Evolutionary conservation across 1,284 basidiomycete genomes (phyloP).

Genomic region (Coriolopsis trogii): DNA sequence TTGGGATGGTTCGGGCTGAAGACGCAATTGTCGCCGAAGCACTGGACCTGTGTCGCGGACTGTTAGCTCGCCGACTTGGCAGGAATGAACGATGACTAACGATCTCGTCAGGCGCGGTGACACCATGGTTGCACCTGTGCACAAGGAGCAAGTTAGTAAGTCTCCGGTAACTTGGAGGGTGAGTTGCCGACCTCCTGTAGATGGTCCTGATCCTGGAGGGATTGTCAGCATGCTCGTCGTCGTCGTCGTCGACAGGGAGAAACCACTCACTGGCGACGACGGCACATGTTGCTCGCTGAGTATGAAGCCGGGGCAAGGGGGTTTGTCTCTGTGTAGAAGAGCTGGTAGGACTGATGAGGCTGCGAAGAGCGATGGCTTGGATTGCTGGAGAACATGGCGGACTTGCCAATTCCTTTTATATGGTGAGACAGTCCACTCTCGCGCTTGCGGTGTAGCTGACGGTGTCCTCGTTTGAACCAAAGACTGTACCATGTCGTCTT

Average conservation of each 20-base stretch:
- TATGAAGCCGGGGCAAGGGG: background rate
- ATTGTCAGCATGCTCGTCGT: background rate
- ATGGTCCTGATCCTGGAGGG: conserved; percentile 27
- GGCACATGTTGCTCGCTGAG: conserved; percentile 4
- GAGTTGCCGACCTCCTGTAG: conserved; percentile 21
- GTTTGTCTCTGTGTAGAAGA: background rate
- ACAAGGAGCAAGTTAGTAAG: conserved; percentile 5
- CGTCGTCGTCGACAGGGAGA: background rate
- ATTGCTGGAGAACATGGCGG: background rate
- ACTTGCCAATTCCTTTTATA: background rate
- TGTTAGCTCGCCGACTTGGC: background rate
- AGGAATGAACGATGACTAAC: conserved; percentile 35
- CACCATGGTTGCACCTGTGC: conserved; percentile 60
- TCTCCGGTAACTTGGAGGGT: background rate
- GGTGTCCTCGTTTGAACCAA: background rate
- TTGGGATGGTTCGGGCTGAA: conserved; percentile 64
- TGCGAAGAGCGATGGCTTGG: background rate
- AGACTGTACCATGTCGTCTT: background rate
- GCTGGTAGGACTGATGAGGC: background rate
- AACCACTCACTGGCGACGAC: conserved; percentile 29
- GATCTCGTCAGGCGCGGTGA: conserved; percentile 64
- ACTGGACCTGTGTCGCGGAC: conserved; percentile 55
- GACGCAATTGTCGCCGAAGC: conserved; percentile 59
- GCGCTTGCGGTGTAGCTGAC: background rate
- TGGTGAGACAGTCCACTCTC: background rate